phyloP scores from a whole-genome alignment of 306 rosid genomes.

The Quercus mongolica region DNA sequence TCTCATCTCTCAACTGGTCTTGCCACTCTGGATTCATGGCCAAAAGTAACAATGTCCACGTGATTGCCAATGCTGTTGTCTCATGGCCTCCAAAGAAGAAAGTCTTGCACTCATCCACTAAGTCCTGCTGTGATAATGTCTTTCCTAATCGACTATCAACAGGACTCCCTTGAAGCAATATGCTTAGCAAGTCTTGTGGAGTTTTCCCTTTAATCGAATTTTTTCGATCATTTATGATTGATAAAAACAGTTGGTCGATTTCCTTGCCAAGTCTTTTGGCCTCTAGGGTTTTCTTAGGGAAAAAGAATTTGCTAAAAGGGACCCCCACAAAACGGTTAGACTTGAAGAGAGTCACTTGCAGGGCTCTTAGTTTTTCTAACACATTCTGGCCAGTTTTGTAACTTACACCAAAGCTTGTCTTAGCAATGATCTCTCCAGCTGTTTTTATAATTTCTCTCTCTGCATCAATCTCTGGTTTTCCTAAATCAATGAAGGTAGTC shows the following conservation, averaged over 20 bases:
- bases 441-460: conserved; percentile 53
- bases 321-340: conserved; percentile 74
- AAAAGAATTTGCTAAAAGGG: conserved; percentile 51
- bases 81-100: conserved; percentile 92
- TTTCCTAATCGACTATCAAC: conserved; percentile 26
- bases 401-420: conserved; percentile 70
- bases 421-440: conserved; percentile 80
- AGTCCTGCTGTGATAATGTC: conserved; percentile 36
- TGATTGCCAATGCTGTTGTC: conserved; percentile 85
- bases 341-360: conserved; percentile 63
- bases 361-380: conserved; percentile 46
- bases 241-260: conserved; percentile 43
- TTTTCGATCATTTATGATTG: conserved; percentile 33
- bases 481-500: conserved; percentile 42
- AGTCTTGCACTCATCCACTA: conserved; percentile 86
- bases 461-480: conserved; percentile 48
- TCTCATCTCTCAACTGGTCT: neutral
- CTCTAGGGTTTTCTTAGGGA: conserved; percentile 44
- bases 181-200: conserved; percentile 52
- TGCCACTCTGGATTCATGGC: conserved; percentile 79
- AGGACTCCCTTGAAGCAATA: conserved; percentile 45
- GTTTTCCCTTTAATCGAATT: conserved; percentile 3
- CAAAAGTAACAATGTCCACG: conserved; percentile 80
- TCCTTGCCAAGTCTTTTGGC: conserved; percentile 66
- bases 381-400: conserved; percentile 39